Base-by-base conservation (phyloP, 495 filamentous ascomycete genomes). In the Hamigera avellanea region DNA sequence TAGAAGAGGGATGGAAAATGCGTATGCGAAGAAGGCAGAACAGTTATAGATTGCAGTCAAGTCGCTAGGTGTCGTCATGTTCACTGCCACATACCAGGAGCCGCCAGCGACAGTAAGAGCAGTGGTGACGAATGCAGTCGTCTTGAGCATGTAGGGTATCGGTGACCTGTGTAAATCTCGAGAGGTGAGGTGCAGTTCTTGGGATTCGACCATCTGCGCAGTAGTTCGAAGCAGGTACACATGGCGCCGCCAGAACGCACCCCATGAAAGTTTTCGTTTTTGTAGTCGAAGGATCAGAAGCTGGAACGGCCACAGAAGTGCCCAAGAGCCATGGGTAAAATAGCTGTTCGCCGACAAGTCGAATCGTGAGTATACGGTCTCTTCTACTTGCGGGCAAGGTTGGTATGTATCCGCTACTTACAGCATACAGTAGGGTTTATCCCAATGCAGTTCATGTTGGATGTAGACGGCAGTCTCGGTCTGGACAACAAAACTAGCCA, bases 21-120 rank as follows among this genome's bases (percentile, higher is more conserved):
- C 89, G 53, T 98, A 98, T 19, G 91, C 91, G 57, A 95, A 98
- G 61, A 98, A 98, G 32, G 91, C 88, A 33, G 84, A 93, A 69
- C 91, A 98, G 57, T 98, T 98, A 70, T 96, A 98, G 52, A 98
- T 98, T 16, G 91, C 91, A 0, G 91, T 98, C 37, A 98, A 64
- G 50, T 98, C 91, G 45, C 78, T 81, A 16, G 91, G 78, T 9
- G 83, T 91, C 0, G 91, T 98, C 71, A 94, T 65, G 54, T 83
- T 81, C 26, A 98, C 89, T 3, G 91, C 91, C 10, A 95, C 65
- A 44, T 95, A 98, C 91, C 91, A 98, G 33, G 80, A 87, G n/a
- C 81, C 74, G 1, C 89, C 91, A 0, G 88, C 91, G 32, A 95
- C 61, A 3, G 91, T 98, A 31, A 98, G 71, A 3, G 86, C 76